Base-by-base conservation (phyloP, 495 filamentous ascomycete species). In the Podospora didyma region DNA sequence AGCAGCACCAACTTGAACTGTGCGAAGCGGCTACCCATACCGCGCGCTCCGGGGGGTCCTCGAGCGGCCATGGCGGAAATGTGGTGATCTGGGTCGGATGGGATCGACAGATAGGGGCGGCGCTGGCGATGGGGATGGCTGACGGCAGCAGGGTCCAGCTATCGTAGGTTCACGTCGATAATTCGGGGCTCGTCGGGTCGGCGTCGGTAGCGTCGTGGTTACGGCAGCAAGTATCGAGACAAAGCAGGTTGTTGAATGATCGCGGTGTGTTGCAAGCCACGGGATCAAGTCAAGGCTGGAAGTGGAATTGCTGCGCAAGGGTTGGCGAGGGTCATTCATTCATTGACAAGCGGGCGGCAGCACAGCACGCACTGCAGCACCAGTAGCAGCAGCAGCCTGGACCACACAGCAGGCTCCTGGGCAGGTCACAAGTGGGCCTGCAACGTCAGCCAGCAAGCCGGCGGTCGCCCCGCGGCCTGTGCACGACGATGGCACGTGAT, bases 1-100 rank as follows among this genome's bases (percentile, higher is more conserved):
- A 98, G 79, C 66, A 98, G 79, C 56, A 98, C 94, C 65, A 98
- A 85, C 81, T 98, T 98, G 78, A 98, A 98, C 80, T 98, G 94
- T 61, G 94, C 94, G 75, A 98, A 98, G 65, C 92, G 88, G 63
- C 70, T 77, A 69, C 69, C 71, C 66, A 76, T 69, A 69, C 89
- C 89, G 60, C 90, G 86, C 69, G 82, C 81, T 71, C 87, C 89
- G 72, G 88, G 82, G 71, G 87, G 82, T 70, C 85, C 80, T 78
- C 92, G 80, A 67, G 89, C 80, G 70, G 91, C 87, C 92, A 96
- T 96, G 69, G 52, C 75, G 42, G 44, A 21, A 54, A 53, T 57
- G 51, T 42, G 45, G 52, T 48, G 45, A 20, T 53, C 46, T 39
- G 46, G 55, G 24, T 20, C 19, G 51, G 53, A 26, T 22, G 31